A percentile compares a stretch with the other conserved stretches of the same genome.
phyloP scores from a whole-genome alignment of 108 stramenopile species.

The Nitzschia inconspicua region DNA sequence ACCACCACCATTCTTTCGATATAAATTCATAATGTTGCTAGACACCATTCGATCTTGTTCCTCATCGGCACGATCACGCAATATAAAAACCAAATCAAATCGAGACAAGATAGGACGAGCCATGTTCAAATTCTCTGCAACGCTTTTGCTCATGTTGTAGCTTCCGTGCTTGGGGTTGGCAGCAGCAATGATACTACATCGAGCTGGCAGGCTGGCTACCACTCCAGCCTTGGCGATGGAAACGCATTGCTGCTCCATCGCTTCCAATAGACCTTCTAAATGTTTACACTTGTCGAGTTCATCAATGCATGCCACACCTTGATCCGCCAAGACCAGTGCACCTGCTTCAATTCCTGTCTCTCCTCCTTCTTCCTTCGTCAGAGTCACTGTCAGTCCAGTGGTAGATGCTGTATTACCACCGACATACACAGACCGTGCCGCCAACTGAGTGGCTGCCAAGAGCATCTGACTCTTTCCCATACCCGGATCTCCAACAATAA shows the following conservation, averaged over 20 bases:
- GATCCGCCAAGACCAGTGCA: slow-evolving; percentile 94
- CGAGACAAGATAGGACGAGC: slow-evolving; percentile 91
- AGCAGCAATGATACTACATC: slow-evolving; percentile 95
- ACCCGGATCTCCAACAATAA: slow-evolving; percentile 79
- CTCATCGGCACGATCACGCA: slow-evolving; percentile 91
- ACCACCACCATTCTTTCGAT: slow-evolving; percentile 32
- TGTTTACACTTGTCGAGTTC: slow-evolving; percentile 98
- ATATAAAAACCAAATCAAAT: slow-evolving; percentile 97
- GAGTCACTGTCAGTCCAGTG: slow-evolving; percentile 88
- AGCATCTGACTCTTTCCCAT: slow-evolving; percentile 98
- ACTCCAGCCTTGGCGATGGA: slow-evolving; percentile 98
- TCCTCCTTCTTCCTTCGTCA: slow-evolving; percentile 89
- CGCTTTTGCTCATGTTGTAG: slow-evolving; percentile 90
- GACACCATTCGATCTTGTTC: slow-evolving; percentile 88
- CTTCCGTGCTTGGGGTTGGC: slow-evolving; percentile 97
- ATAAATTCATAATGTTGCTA: slow-evolving; percentile 88
- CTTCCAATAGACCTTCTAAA: slow-evolving; percentile 92
- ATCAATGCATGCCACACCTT: slow-evolving; percentile 97
- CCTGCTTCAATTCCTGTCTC: slow-evolving; percentile 95
- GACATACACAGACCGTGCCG: slow-evolving; percentile 93
- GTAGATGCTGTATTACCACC: slow-evolving; percentile 96
- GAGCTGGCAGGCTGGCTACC: slow-evolving; percentile 83
- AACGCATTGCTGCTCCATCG: slow-evolving; percentile 99
- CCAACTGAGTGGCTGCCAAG: slow-evolving; percentile 83
- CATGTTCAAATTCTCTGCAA: slow-evolving; percentile 94